Evolutionary conservation across 2,329 filamentous ascomycete genomes (phyloP).

Genomic region (Ophiocordyceps polyrhachis-furcata): DNA sequence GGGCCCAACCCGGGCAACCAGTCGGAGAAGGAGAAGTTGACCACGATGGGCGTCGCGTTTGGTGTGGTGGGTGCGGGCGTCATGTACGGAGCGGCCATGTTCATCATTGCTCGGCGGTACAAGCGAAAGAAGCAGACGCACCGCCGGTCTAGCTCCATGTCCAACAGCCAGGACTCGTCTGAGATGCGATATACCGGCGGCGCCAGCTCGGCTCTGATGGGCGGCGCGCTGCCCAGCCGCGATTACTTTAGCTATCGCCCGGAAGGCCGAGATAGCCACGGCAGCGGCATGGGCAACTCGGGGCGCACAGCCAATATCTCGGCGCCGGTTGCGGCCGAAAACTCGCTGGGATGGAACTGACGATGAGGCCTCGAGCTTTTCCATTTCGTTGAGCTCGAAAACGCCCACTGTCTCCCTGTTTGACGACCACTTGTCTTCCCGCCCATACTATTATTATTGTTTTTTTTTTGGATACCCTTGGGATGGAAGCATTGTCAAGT

Average conservation of each 20-base stretch:
- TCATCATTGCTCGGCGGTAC: constrained; percentile 78
- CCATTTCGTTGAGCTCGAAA: too few species aligned
- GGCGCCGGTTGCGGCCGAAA: constrained; percentile 79
- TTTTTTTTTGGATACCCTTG: constrained; percentile 14
- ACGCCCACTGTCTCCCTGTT: background rate
- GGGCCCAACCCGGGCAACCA: background rate
- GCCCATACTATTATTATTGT: constrained; percentile 3
- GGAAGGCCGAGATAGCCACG: constrained; percentile 37
- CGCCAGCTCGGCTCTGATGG: constrained; percentile 47
- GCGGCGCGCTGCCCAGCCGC: constrained; percentile 41
- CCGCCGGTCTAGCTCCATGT: constrained; percentile 57
- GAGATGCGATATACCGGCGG: constrained; percentile 32
- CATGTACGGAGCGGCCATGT: constrained; percentile 88
- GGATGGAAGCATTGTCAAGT: background rate
- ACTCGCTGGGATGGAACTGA: constrained; percentile 89
- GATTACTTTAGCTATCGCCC: constrained; percentile 35
- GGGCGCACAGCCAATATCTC: constrained; percentile 53
- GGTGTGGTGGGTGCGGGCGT: constrained; percentile 62
- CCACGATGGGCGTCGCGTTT: constrained; percentile 51
- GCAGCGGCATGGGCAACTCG: constrained; percentile 37
- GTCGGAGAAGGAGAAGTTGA: constrained; percentile 27
- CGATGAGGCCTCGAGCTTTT: too few species aligned
- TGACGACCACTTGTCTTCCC: background rate
- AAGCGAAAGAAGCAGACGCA: constrained; percentile 68
- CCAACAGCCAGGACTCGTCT: constrained; percentile 24